Conservation (phyloP, 192 early-diverging fungal species). For the Podila minutissima region DNA sequence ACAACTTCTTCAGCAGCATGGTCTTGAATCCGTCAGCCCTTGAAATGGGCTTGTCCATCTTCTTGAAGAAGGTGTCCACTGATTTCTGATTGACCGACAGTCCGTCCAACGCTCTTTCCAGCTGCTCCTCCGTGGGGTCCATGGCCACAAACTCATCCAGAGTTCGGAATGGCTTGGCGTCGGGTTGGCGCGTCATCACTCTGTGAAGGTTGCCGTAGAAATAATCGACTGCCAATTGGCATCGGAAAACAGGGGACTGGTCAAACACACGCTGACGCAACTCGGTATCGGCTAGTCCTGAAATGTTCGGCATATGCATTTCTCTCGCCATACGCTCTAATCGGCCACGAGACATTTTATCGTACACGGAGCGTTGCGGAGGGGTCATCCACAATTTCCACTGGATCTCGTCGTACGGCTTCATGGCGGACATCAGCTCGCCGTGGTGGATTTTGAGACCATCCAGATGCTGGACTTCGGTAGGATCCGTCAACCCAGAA, state of each 20-base stretch:
- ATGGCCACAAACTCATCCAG: conserved; percentile 19
- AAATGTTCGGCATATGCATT: conserved; percentile 2
- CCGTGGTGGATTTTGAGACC: conserved; percentile 14
- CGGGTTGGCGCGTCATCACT: conserved; percentile 2
- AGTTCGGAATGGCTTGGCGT: conserved; percentile 14
- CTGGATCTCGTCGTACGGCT: conserved; percentile 30
- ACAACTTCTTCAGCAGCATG: background rate
- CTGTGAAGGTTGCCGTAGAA: conserved; percentile 30
- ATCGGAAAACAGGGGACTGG: background rate
- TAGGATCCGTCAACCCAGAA: background rate
- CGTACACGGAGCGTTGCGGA: background rate
- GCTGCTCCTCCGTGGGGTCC: background rate
- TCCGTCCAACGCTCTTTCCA: conserved; percentile 15
- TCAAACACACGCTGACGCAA: conserved; percentile 1
- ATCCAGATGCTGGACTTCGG: conserved; percentile 1
- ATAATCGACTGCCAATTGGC: conserved; percentile 18
- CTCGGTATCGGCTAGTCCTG: background rate
- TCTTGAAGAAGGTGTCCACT: background rate
- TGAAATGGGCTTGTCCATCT: background rate
- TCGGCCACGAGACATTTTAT: background rate
- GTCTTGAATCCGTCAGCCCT: background rate
- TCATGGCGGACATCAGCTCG: conserved; percentile 10
- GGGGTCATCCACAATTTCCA: conserved; percentile 25
- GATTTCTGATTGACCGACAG: background rate
- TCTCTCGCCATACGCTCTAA: conserved; percentile 8